Conservation (phyloP, 345 rosid genomes). For the Arabis alpina region DNA sequence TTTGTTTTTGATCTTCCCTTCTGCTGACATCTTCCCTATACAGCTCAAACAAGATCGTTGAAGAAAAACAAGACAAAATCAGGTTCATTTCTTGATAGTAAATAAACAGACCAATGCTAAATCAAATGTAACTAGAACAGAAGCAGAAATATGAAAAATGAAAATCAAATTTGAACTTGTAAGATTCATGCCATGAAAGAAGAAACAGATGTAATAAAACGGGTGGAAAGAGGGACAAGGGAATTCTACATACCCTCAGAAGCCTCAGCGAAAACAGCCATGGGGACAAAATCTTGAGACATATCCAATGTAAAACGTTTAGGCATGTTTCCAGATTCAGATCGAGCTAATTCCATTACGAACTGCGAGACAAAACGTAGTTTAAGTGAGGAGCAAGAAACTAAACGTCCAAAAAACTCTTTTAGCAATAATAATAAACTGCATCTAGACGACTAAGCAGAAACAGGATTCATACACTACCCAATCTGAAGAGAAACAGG, state of each 20-base stretch:
- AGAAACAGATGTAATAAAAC: neutral
- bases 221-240: neutral
- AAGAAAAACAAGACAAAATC: slow-evolving; percentile 19
- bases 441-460: neutral
- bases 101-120: neutral
- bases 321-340: slow-evolving; percentile 68
- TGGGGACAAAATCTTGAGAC: slow-evolving; percentile 72
- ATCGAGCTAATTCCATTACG: slow-evolving; percentile 54
- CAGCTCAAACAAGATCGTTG: slow-evolving; percentile 22
- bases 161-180: neutral
- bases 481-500: neutral
- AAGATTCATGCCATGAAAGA: slow-evolving; percentile 1
- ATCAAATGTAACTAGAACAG: slow-evolving; percentile 4
- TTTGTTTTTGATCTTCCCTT: slow-evolving; percentile 80
- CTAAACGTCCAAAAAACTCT: neutral
- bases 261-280: slow-evolving; percentile 71
- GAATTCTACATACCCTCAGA: slow-evolving; percentile 54
- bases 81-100: neutral
- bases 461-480: neutral
- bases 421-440: neutral
- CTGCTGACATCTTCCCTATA: slow-evolving; percentile 60
- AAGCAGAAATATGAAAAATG: neutral
- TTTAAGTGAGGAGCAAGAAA: slow-evolving; percentile 26
- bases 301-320: slow-evolving; percentile 73
- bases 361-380: slow-evolving; percentile 25